Evolutionary conservation across 2,329 filamentous ascomycete genomes (phyloP).

Genomic region (Zymoseptoria pseudotritici): DNA sequence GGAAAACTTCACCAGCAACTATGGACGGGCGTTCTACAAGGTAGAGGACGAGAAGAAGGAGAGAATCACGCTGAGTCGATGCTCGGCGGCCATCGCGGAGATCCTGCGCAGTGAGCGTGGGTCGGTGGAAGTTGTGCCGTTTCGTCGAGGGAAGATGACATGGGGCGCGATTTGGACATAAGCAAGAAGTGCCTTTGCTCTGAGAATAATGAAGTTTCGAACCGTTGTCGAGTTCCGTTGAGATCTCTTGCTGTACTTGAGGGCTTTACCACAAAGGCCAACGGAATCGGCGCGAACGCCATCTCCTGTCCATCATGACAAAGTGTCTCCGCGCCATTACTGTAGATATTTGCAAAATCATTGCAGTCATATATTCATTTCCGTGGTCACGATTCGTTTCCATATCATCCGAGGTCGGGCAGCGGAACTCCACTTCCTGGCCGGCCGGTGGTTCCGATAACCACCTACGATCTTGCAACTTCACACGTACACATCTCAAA

Average conservation of each 20-base stretch:
- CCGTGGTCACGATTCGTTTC: not conserved
- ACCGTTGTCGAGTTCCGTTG: not conserved
- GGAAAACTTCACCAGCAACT: conserved; percentile 51
- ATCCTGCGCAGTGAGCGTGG: conserved; percentile 48
- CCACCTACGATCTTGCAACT: not conserved
- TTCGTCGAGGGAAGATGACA: conserved; percentile 54
- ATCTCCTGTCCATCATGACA: not conserved
- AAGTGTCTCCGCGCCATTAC: not conserved
- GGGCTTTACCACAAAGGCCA: not conserved
- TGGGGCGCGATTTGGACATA: conserved; percentile 47
- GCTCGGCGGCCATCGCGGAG: conserved; percentile 48
- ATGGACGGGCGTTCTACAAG: conserved; percentile 52
- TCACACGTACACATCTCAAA: not conserved
- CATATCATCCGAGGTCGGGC: not conserved
- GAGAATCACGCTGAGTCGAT: conserved; percentile 52
- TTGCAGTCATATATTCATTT: not conserved
- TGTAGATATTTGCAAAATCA: not conserved
- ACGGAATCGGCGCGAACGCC: not conserved
- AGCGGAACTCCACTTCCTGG: not conserved
- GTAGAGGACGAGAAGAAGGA: conserved; percentile 39
- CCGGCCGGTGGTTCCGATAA: not conserved
- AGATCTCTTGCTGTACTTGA: not conserved
- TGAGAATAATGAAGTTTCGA: not conserved
- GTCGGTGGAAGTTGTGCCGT: conserved; percentile 56
- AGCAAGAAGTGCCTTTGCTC: not conserved